Evolutionary conservation across 2,329 filamentous ascomycete species (phyloP).

Genomic region (Coleophoma eucalyptorum): DNA sequence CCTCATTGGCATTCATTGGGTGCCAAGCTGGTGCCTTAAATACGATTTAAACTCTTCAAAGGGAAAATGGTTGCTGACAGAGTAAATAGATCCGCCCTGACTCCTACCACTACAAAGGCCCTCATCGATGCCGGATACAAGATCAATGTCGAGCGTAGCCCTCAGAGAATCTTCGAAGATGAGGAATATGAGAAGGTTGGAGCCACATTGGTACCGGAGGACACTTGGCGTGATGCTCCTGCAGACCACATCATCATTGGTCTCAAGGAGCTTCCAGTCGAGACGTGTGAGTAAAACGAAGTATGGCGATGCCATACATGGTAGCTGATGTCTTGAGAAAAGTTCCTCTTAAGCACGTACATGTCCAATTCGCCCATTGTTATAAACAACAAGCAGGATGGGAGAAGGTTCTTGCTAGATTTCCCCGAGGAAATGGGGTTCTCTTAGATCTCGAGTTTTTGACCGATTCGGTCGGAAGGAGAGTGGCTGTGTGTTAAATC

Average conservation of each 20-base stretch:
- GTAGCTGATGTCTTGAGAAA: constrained; percentile 4
- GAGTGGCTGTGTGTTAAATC: constrained; percentile 62
- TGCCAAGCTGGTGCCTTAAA: not conserved
- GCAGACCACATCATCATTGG: constrained; percentile 69
- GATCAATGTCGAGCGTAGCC: constrained; percentile 63
- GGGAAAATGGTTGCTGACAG: not conserved
- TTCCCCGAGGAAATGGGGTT: constrained; percentile 69
- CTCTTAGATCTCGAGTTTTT: constrained; percentile 89
- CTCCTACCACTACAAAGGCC: constrained; percentile 44
- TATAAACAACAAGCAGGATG: constrained; percentile 77
- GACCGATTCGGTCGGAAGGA: constrained; percentile 64
- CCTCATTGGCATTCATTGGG: not conserved
- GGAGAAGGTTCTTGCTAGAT: constrained; percentile 76
- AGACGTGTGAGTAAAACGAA: constrained; percentile 46
- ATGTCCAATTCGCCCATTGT: constrained; percentile 70
- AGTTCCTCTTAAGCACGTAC: constrained; percentile 67
- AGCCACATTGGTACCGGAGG: constrained; percentile 60
- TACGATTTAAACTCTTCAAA: not conserved
- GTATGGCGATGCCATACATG: constrained; percentile 3
- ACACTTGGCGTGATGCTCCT: constrained; percentile 65
- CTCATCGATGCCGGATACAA: constrained; percentile 67
- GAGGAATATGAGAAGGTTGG: constrained; percentile 59
- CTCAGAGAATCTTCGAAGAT: constrained; percentile 63
- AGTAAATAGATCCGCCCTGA: constrained; percentile 32
- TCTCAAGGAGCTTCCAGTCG: constrained; percentile 74